phyloP scores from a whole-genome alignment of 495 filamentous ascomycete species.

The Xylaria curta region DNA sequence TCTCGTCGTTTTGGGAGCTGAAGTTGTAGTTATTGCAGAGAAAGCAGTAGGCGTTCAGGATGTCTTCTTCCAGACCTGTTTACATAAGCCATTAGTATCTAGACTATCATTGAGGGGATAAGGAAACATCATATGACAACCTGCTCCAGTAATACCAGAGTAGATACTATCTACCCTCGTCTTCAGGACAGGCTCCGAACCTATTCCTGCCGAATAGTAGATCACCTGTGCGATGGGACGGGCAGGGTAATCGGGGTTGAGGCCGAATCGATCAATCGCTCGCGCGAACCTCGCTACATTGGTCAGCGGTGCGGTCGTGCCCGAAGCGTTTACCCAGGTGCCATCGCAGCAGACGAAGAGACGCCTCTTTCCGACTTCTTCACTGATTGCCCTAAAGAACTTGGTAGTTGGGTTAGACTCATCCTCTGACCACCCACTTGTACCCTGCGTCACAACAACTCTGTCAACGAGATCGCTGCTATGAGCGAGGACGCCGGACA shows the following conservation, averaged over 20 bases:
- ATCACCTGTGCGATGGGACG: conserved; percentile 10
- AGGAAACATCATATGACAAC: conserved; percentile 12
- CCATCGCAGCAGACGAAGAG: conserved; percentile 24
- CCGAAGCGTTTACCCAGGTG: conserved; percentile 19
- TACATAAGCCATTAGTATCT: neutral
- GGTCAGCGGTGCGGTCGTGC: conserved; percentile 9
- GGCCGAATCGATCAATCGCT: conserved; percentile 17
- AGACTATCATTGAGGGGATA: neutral
- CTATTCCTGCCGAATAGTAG: conserved; percentile 19
- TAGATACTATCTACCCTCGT: conserved; percentile 19
- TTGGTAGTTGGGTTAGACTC: neutral
- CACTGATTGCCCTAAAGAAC: conserved; percentile 4
- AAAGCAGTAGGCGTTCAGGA: conserved; percentile 66
- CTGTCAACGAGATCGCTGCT: conserved; percentile 11
- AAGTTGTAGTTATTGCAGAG: conserved; percentile 60
- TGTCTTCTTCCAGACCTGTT: conserved; percentile 34
- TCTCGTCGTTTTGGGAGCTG: conserved; percentile 59
- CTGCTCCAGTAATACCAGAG: conserved; percentile 41
- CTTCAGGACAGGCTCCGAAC: conserved; percentile 11
- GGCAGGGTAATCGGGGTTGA: neutral
- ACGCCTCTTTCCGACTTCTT: conserved; percentile 19
- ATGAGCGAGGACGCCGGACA: conserved; percentile 4
- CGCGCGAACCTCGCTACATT: conserved; percentile 19
- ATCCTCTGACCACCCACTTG: neutral
- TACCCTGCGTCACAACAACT: neutral